Base-by-base conservation (phyloP, 306 rosid genomes). In the Trifolium dubium region DNA sequence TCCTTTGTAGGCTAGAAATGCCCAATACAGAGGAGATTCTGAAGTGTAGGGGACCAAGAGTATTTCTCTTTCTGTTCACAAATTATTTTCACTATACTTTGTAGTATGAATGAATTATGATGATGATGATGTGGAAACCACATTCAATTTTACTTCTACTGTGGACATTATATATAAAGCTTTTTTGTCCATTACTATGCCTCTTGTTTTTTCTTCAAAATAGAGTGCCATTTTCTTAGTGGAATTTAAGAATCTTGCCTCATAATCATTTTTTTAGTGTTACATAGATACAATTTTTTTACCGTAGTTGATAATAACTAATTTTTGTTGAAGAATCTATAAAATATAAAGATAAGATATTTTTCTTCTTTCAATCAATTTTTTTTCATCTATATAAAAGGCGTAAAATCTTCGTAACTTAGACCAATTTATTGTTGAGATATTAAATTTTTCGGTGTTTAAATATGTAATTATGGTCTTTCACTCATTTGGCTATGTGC, bases 1-100 rank as follows among this genome's bases (percentile, higher is more conserved):
- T 40, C 56, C 72, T 11, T 39, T 75, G 72, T 46, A 31, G 75
- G 77, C 63, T 78, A 62, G 75, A 77, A 84, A 70, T 77, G 13
- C 77, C 77, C 63, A 82, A 54, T 73, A 64, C 83, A 82, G 72
- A 82, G 69, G 81, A 82, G 82, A 67, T 67, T 77, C 75, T 67
- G 11, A 39, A 54, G 9, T 18, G 46, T 41, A 29, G 85, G 82
- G 85, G 82, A 69, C 79, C 82, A 62, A n/a, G 28, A 62, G 77
- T 68, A 69, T 78, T 78, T 69, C 73, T 74, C 71, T 82, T 71
- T 31, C 66, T 59, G 50, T 55, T 78, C 64, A 55, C 44, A 37
- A 74, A 64, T 60, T 17, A 23, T 81, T 81, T 47, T 8, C 44
- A 11, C 71, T 17, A 6, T 67, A 40, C 70, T 77, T 71, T 76